Base-by-base conservation (phyloP, 495 filamentous ascomycete species). In the Aspergillus asperescens region DNA sequence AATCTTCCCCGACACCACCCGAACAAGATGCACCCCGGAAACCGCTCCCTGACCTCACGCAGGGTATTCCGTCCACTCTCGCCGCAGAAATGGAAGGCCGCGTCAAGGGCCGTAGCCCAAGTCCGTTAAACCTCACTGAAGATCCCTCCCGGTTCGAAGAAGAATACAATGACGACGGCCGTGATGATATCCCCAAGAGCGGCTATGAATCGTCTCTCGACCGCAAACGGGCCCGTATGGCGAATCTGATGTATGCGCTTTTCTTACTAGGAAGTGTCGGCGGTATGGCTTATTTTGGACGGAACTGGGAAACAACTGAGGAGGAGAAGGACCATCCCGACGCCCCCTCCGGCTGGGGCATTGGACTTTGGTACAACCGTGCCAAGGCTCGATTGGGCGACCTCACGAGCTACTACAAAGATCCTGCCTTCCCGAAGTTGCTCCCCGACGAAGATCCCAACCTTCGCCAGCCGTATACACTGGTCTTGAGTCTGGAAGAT, bases 391-490 rank as follows among this genome's bases (percentile, higher is more conserved):
- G 93, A 19, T 69, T 86, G 39, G 72, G 72, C n/a, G 81, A 86
- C 52, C 77, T 87, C 40, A 77, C 89, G 43, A 84, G 81, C 57
- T 96, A 96, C 77, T 97, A 96, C 75, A 95, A 89, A 57, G 93
- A 98, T 56, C 93, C 93, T 15, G 85, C 91, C 10, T 98, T 98
- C 73, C 82, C 88, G 6, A 95, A 95, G 75, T 77, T 98, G 46
- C 79, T 98, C 34, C 93, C 93, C 13, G 89, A 97, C 54, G 81
- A 87, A 37, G 88, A 95, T 60, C 87, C 89, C 9, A 78, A 80
- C 34, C 83, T 87, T 62, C 83, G 83, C 55, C 84, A 87, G 39
- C 91, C 92, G n/a, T 95, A 93, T 69, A 98, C 93, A 1, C 74
- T 98, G 40, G 89, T 94, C 13, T 75, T 98, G 56, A 90, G 88